Conservation (phyloP, 768 basidiomycete species). For the Collybia mongolica region DNA sequence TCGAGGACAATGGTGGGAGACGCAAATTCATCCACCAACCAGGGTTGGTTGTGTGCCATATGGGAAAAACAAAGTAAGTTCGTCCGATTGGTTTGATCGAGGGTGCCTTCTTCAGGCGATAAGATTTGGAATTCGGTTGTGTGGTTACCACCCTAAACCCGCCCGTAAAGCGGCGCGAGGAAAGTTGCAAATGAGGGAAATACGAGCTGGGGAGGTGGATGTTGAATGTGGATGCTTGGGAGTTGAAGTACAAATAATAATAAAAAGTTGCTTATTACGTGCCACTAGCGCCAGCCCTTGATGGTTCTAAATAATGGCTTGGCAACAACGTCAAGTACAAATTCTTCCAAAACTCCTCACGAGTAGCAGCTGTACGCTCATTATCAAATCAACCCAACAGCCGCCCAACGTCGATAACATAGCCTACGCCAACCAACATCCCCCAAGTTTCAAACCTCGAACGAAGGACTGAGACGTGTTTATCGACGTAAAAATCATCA, state of each 20-base stretch:
- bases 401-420: neutral
- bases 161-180: neutral
- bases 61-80: neutral
- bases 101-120: neutral
- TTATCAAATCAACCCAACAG: neutral
- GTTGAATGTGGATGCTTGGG: neutral
- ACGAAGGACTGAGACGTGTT: no score
- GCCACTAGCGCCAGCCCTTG: neutral
- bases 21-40: conserved; percentile 8
- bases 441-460: no score
- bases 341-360: no score
- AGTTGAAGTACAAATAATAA: neutral
- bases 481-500: no score
- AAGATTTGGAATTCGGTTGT: neutral
- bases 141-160: neutral
- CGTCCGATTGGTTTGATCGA: conserved; percentile 1
- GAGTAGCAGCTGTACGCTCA: neutral
- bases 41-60: conserved; percentile 3
- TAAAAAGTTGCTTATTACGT: no score
- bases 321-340: conserved; percentile 7
- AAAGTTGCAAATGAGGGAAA: neutral
- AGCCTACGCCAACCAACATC: no score
- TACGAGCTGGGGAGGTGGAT: neutral
- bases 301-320: conserved; percentile 1
- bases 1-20: conserved; percentile 12